Conservation (phyloP, 257 asterid genomes). For the Verbena officinalis region DNA sequence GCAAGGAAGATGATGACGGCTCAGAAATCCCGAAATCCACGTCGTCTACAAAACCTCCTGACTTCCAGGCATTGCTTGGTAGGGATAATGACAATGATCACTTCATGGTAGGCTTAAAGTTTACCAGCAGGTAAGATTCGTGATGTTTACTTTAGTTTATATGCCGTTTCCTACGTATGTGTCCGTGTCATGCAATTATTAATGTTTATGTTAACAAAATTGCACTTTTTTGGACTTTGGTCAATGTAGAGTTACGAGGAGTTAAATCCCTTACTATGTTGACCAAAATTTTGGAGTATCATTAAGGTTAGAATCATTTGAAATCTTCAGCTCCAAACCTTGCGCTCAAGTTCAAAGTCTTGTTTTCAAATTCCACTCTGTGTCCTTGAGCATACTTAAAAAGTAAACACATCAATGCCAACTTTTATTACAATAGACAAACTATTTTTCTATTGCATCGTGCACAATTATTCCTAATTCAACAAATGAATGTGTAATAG, state of each 20-base stretch:
- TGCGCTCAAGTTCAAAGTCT: background rate
- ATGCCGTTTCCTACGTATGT: background rate
- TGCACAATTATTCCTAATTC: background rate
- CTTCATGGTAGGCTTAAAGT: conserved; percentile 85
- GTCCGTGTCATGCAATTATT: background rate
- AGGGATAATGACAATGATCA: conserved; percentile 76
- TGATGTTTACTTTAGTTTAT: conserved; percentile 14
- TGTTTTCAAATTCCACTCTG: background rate
- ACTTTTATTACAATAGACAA: background rate
- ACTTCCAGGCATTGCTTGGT: conserved; percentile 78
- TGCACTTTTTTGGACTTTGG: background rate
- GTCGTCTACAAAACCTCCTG: conserved; percentile 68
- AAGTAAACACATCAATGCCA: background rate
- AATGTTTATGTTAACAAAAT: conserved; percentile 1
- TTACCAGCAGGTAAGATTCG: conserved; percentile 64
- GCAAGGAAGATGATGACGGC: conserved; percentile 49
- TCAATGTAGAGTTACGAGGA: background rate
- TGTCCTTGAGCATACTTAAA: background rate
- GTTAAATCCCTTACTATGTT: background rate
- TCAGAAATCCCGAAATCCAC: conserved; percentile 50
- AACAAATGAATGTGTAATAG: background rate
- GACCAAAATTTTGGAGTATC: background rate
- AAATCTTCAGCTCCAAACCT: background rate
- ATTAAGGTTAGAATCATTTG: background rate
- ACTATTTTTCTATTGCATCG: background rate